These are phyloP conservation scores for Carex littledalei DNA, from an alignment of 176 grass and related monocot genomes.

Conservation along the genomic window DNA sequence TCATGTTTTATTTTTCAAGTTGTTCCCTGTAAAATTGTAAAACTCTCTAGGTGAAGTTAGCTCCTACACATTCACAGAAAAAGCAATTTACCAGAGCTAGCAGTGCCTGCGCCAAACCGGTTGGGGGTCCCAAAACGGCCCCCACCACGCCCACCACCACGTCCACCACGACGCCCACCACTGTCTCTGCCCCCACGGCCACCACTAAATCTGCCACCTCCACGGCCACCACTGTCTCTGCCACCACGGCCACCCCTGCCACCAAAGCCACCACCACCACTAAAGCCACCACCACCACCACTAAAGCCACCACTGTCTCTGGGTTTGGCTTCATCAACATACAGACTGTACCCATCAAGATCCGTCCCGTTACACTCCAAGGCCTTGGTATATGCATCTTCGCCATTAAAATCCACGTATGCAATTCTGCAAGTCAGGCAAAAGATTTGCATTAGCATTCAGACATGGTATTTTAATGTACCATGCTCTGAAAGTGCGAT, in stretches of 20 bases:
- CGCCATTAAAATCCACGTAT: conserved; percentile 65
- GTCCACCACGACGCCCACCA: neutral
- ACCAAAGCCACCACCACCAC: conserved; percentile 25
- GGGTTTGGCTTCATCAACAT: conserved; percentile 60
- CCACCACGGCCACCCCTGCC: conserved; percentile 37
- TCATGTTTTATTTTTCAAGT: neutral
- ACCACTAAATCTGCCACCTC: conserved; percentile 18
- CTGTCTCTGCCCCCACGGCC: conserved; percentile 30
- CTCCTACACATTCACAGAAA: neutral
- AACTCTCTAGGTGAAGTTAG: neutral
- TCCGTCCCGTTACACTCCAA: conserved; percentile 60
- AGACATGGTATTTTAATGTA: neutral
- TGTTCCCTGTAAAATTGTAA: neutral
- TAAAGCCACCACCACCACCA: conserved; percentile 13
- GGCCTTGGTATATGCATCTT: conserved; percentile 40
- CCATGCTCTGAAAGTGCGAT: neutral
- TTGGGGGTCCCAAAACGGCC: conserved; percentile 29
- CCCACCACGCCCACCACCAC: conserved; percentile 20
- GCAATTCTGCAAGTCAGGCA: conserved; percentile 48
- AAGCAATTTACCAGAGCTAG: conserved; percentile 45
- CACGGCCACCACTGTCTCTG: neutral
- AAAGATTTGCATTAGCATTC: neutral
- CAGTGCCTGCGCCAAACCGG: conserved; percentile 40
- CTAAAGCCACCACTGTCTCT: conserved; percentile 17
- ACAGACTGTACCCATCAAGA: conserved; percentile 40